Conservation (phyloP, 2,329 filamentous ascomycete species). For the Monosporascus sp. region DNA sequence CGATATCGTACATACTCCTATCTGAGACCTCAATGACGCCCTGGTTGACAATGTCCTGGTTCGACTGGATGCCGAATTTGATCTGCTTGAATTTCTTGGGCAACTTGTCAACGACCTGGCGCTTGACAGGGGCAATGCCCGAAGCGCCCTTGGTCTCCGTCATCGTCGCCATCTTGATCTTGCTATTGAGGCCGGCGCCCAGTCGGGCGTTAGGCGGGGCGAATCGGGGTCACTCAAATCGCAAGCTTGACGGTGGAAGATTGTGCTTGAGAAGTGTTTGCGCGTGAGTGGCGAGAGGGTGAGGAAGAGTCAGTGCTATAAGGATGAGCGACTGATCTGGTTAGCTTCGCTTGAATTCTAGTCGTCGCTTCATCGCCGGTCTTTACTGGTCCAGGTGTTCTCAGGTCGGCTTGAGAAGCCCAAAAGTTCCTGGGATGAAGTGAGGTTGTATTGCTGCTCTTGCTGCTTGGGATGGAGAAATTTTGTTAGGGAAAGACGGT, state of each 20-base stretch:
- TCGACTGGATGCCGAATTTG: conserved; percentile 93
- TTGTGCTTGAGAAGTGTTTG: neutral
- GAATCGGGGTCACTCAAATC: neutral
- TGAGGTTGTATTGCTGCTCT: neutral
- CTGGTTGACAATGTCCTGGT: conserved; percentile 92
- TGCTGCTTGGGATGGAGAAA: neutral
- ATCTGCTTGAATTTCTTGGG: conserved; percentile 91
- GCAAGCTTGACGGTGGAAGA: neutral
- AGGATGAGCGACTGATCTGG: neutral
- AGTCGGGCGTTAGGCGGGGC: neutral
- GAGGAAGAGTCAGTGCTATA: neutral
- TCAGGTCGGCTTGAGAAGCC: neutral
- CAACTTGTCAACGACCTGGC: conserved; percentile 82
- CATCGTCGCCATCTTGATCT: conserved; percentile 20
- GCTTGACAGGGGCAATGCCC: conserved; percentile 53
- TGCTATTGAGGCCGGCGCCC: neutral
- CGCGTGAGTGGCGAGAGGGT: too few species aligned
- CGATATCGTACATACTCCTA: conserved; percentile 86
- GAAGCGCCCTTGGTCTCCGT: conserved; percentile 13
- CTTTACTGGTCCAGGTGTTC: neutral
- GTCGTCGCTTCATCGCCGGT: neutral
- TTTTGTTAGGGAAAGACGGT: neutral
- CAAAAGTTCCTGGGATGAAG: neutral
- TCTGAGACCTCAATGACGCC: conserved; percentile 93
- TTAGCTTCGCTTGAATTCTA: neutral